These are phyloP conservation scores for Fusarium dlaminii DNA, from an alignment of 2,329 filamentous ascomycete species.

Conservation along the genomic window DNA sequence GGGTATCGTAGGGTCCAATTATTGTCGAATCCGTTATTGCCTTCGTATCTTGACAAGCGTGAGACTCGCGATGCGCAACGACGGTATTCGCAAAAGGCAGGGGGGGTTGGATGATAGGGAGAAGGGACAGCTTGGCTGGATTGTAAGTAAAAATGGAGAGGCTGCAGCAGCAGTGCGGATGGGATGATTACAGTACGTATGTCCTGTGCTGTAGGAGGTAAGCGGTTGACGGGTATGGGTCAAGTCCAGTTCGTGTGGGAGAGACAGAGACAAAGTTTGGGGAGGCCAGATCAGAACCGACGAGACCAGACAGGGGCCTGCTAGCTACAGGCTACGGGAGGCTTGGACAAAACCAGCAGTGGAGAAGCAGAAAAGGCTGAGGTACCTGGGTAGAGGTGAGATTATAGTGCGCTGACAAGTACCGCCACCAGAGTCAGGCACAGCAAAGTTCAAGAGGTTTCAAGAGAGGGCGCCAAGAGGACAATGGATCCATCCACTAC, in stretches of 20 bases:
- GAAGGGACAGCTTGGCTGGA: conserved; percentile 44
- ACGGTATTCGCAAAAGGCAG: conserved; percentile 26
- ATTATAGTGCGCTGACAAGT: not conserved
- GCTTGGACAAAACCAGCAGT: conserved; percentile 31
- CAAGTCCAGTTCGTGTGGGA: conserved; percentile 23
- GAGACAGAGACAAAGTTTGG: conserved; percentile 31
- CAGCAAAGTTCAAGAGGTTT: conserved; percentile 32
- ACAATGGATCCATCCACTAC: conserved; percentile 15
- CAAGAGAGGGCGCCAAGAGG: conserved; percentile 37
- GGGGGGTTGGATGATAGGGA: conserved; percentile 14
- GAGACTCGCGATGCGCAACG: conserved; percentile 35
- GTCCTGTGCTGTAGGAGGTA: not conserved
- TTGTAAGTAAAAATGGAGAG: conserved; percentile 35
- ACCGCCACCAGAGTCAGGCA: not conserved
- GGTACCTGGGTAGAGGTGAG: conserved; percentile 12
- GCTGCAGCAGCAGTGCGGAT: conserved; percentile 23
- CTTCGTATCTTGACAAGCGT: conserved; percentile 23
- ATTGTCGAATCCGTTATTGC: conserved; percentile 21
- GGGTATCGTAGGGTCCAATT: conserved; percentile 23
- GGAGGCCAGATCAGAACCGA: conserved; percentile 34
- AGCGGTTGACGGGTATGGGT: not conserved
- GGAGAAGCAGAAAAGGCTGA: conserved; percentile 3
- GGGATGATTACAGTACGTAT: conserved; percentile 15
- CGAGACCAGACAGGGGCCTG: conserved; percentile 27
- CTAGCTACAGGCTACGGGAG: conserved; percentile 26